These are phyloP conservation scores for Zangia roseola DNA, from an alignment of 768 basidiomycete genomes.

Conservation along the genomic window DNA sequence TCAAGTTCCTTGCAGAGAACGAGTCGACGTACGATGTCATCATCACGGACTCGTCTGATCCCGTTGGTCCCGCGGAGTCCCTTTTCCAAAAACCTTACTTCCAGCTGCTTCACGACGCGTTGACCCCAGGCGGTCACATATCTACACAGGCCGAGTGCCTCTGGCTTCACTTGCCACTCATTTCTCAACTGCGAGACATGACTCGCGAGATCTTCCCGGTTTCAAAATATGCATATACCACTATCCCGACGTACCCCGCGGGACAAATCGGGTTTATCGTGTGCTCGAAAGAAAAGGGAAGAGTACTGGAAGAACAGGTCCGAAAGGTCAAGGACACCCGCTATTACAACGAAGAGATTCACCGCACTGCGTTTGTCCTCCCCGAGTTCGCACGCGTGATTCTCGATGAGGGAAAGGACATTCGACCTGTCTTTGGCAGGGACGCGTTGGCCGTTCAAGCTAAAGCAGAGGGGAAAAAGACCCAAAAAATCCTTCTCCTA, in stretches of 20 bases:
- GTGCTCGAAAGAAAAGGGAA: constrained; percentile 71
- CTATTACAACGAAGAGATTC: constrained; percentile 86
- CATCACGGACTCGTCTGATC: constrained; percentile 98
- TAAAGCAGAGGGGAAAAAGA: constrained; percentile 51
- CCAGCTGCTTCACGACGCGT: constrained; percentile 86
- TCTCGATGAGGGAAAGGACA: constrained; percentile 68
- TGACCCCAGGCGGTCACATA: constrained; percentile 87
- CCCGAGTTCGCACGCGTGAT: constrained; percentile 87
- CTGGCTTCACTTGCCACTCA: constrained; percentile 91
- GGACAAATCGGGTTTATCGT: constrained; percentile 96
- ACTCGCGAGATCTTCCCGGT: constrained; percentile 75
- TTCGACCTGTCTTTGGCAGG: constrained; percentile 75
- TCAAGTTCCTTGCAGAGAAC: constrained; percentile 93
- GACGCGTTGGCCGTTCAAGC: constrained; percentile 45
- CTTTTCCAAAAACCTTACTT: constrained; percentile 99
- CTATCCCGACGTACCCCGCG: constrained; percentile 97
- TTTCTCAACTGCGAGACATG: constrained; percentile 68
- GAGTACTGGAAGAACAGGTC: constrained; percentile 71
- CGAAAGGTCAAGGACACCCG: constrained; percentile 67
- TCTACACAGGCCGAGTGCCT: constrained; percentile 95
- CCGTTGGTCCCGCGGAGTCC: constrained; percentile 90
- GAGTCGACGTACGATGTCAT: constrained; percentile 91
- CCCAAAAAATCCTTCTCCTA: constrained; percentile 72
- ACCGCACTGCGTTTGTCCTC: constrained; percentile 80
- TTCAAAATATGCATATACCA: constrained; percentile 90